Conservation (phyloP, 495 filamentous ascomycete species). For the Hypomontagnella monticulosa region DNA sequence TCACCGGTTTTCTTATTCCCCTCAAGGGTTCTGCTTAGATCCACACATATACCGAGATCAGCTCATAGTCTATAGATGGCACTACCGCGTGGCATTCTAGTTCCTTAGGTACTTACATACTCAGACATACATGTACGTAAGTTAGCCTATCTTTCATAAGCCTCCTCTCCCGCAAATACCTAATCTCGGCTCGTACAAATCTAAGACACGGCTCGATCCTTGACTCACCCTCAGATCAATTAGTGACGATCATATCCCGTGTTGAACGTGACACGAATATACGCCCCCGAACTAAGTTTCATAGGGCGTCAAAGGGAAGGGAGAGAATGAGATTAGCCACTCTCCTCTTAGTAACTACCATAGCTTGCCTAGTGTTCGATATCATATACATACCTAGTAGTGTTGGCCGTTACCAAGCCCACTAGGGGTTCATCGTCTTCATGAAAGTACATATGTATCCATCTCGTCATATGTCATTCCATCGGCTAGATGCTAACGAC, state of each 20-base stretch:
- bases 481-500: neutral
- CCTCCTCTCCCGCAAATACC: conserved; percentile 10
- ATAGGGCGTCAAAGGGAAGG: neutral
- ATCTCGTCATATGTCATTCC: no score
- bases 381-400: no score
- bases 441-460: no score
- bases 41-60: no score
- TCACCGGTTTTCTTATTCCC: no score
- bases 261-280: conserved; percentile 19
- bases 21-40: no score
- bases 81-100: no score
- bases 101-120: neutral
- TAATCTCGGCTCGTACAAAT: conserved; percentile 28
- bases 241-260: conserved; percentile 17
- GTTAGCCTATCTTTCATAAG: neutral
- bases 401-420: no score
- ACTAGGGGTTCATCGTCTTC: no score
- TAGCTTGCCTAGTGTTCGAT: no score
- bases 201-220: conserved; percentile 40
- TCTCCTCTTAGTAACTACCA: neutral
- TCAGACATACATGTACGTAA: no score
- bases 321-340: neutral
- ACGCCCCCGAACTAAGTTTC: neutral
- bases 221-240: conserved; percentile 25
- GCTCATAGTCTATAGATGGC: no score